phyloP scores from a whole-genome alignment of 2,329 filamentous ascomycete species.

The Ampelomyces quisqualis region DNA sequence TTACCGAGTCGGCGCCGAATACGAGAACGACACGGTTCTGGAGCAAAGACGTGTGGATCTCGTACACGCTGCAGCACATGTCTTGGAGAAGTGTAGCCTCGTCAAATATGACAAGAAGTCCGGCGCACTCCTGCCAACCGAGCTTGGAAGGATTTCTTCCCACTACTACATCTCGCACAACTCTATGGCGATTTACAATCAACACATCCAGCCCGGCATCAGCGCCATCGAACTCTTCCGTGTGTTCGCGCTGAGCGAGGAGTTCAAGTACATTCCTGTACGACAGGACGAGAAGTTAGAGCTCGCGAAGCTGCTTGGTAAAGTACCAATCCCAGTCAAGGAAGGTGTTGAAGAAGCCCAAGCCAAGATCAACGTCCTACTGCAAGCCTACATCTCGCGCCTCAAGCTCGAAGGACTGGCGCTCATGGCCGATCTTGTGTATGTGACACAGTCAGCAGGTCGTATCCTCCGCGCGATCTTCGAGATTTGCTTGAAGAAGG shows the following conservation, averaged over 20 bases:
- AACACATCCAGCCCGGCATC: slow-evolving; percentile 88
- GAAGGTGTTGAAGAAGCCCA: slow-evolving; percentile 96
- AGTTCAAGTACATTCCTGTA: slow-evolving; percentile 99
- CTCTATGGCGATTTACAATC: slow-evolving; percentile 97
- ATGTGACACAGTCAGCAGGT: slow-evolving; percentile 95
- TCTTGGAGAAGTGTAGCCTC: slow-evolving; percentile 83
- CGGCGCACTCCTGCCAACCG: slow-evolving; percentile 84
- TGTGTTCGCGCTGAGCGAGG: slow-evolving; percentile 90
- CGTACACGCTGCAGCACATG: slow-evolving; percentile 85
- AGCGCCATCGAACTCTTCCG: slow-evolving; percentile 95
- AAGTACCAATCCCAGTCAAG: slow-evolving; percentile 94
- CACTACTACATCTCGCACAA: slow-evolving; percentile 98
- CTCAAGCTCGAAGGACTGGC: slow-evolving; percentile 92
- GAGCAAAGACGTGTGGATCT: slow-evolving; percentile 98
- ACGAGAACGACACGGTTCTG: slow-evolving; percentile 84
- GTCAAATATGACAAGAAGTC: slow-evolving; percentile 95
- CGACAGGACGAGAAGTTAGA: slow-evolving; percentile 97
- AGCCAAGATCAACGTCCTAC: slow-evolving; percentile 95
- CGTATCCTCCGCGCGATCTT: slow-evolving; percentile 95
- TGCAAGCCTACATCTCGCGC: slow-evolving; percentile 95
- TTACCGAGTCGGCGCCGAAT: slow-evolving; percentile 94
- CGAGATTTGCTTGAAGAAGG: slow-evolving; percentile 95
- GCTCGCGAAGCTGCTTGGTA: slow-evolving; percentile 82
- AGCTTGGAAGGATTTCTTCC: slow-evolving; percentile 91
- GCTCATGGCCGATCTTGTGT: slow-evolving; percentile 97